phyloP scores from a whole-genome alignment of 441 rosid species.

The Populus trichocarpa region DNA sequence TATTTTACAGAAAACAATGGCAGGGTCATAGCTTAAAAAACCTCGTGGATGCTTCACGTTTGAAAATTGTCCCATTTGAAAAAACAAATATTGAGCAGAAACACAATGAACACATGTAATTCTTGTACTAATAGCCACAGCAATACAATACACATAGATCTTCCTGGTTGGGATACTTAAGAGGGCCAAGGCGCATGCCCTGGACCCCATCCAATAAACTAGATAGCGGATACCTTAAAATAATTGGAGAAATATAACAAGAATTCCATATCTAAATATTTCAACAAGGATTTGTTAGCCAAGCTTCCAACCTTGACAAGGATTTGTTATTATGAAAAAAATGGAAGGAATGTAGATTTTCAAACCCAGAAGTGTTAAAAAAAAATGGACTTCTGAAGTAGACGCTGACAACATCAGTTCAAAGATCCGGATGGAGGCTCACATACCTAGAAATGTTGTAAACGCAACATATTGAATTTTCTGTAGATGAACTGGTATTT shows the following conservation, averaged over 20 bases:
- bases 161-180: not conserved
- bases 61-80: not conserved
- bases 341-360: no score
- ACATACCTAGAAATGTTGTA: slow-evolving; percentile 65
- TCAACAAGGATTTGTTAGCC: not conserved
- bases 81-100: not conserved
- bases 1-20: not conserved
- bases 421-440: not conserved
- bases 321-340: not conserved
- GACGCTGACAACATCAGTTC: not conserved
- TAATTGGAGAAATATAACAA: not conserved
- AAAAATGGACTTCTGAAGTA: not conserved
- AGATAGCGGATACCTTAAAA: not conserved
- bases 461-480: slow-evolving; percentile 84
- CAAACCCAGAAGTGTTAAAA: not conserved
- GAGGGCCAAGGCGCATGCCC: not conserved
- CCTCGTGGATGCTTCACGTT: not conserved
- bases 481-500: slow-evolving; percentile 80
- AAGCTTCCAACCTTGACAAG: not conserved
- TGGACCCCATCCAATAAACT: not conserved
- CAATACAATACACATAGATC: not conserved
- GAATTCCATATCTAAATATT: not conserved
- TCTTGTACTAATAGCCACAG: not conserved
- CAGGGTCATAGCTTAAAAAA: no score
- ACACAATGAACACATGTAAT: not conserved